Evolutionary conservation across 345 rosid species (phyloP).

Genomic region (Arabidopsis thaliana): DNA sequence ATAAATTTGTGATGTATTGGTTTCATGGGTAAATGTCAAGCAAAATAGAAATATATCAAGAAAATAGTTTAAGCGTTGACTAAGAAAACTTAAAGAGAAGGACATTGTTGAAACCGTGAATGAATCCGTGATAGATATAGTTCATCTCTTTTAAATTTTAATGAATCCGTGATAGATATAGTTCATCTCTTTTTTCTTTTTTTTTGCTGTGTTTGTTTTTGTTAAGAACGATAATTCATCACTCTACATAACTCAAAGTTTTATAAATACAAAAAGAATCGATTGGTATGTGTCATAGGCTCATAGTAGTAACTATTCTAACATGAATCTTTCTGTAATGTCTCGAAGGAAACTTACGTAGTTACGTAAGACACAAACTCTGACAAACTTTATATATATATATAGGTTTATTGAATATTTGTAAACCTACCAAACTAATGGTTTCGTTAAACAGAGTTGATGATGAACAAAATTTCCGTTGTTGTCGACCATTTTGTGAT

Average conservation of each 20-base stretch:
- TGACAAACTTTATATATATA: background rate
- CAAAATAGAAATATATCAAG: background rate
- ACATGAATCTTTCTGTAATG: background rate
- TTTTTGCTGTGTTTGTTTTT: background rate
- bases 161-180: slow-evolving; percentile 11
- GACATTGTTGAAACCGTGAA: background rate
- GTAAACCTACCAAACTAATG: background rate
- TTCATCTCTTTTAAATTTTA: background rate
- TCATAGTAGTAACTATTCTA: background rate
- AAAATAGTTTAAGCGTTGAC: background rate
- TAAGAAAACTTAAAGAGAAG: background rate
- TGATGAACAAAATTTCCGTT: background rate
- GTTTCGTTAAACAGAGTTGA: background rate
- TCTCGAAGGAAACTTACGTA: background rate
- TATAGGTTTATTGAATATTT: background rate
- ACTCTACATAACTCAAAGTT: background rate
- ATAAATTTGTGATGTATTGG: background rate
- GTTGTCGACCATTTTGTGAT: background rate
- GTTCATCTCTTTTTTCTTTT: background rate
- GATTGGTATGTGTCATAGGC: background rate
- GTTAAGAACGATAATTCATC: background rate
- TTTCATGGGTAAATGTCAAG: background rate
- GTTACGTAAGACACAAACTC: background rate
- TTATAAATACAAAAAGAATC: background rate
- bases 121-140: slow-evolving; percentile 11